These are phyloP conservation scores for Pythium periplocum DNA, from an alignment of 352 stramenopile species.

Conservation along the genomic window DNA sequence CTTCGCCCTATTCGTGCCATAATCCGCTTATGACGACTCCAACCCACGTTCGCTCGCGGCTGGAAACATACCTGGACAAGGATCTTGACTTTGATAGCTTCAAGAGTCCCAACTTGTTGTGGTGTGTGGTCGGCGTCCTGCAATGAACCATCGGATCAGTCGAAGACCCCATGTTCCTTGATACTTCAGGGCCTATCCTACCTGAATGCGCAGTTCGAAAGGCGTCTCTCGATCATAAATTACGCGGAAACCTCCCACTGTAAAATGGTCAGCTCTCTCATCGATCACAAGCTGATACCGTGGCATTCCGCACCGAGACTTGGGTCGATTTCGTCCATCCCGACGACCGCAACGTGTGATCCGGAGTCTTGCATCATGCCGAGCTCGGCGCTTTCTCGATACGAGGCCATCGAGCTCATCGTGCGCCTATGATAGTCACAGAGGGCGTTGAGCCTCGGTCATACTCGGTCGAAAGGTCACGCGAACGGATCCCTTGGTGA, in stretches of 20 bases:
- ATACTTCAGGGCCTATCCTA: constrained; percentile 10
- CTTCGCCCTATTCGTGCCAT: constrained; percentile 54
- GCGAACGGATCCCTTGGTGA: not conserved
- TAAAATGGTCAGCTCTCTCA: not conserved
- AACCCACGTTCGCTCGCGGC: not conserved
- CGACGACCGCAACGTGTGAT: constrained; percentile 38
- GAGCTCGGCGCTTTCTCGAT: constrained; percentile 24
- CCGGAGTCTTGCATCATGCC: constrained; percentile 12
- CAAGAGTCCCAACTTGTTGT: constrained; percentile 88
- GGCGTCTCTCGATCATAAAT: constrained; percentile 91
- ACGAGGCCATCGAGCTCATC: constrained; percentile 19
- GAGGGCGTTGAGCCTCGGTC: too few species aligned
- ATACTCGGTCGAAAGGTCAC: constrained; percentile 16
- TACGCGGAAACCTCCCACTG: constrained; percentile 79
- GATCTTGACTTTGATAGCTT: constrained; percentile 94
- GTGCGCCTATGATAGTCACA: not conserved
- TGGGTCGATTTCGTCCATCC: constrained; percentile 68
- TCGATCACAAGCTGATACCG: not conserved
- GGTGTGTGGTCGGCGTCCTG: constrained; percentile 79
- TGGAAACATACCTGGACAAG: constrained; percentile 67
- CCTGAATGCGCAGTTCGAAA: constrained; percentile 88
- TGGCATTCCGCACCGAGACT: constrained; percentile 45
- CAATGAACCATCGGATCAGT: not conserved
- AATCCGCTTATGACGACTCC: not conserved
- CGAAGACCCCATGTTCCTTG: too few species aligned